phyloP scores from a whole-genome alignment of 148 eudicot species.

The Vaccinium vitisidaea region DNA sequence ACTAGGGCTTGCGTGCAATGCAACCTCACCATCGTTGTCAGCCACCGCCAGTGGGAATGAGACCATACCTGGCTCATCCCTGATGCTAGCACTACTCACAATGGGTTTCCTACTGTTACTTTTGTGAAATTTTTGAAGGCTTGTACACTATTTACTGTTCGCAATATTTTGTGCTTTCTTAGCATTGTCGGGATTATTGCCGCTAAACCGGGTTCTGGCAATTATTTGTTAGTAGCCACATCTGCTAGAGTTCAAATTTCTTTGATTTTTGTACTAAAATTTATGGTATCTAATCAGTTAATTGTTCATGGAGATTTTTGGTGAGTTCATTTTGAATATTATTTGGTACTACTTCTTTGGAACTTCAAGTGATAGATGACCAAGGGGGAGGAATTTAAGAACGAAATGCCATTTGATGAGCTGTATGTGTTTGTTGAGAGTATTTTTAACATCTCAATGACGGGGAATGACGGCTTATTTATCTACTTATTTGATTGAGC shows the following conservation, averaged over 20 bases:
- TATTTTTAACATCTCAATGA: background rate
- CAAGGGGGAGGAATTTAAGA: background rate
- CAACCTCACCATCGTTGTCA: constrained; percentile 14
- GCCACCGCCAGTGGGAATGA: background rate
- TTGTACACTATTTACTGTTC: background rate
- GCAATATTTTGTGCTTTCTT: background rate
- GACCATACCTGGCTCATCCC: background rate
- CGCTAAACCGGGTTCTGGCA: background rate
- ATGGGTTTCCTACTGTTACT: background rate
- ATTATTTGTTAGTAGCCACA: background rate
- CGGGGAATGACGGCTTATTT: background rate
- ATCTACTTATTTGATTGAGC: background rate
- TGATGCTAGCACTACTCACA: constrained; percentile 13
- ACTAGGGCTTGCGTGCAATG: constrained; percentile 39
- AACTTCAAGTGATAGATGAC: background rate
- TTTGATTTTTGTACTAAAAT: background rate
- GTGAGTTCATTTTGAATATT: background rate
- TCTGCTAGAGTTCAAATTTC: background rate
- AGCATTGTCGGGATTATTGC: background rate
- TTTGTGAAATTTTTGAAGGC: background rate
- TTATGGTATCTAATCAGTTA: background rate
- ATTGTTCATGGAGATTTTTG: background rate
- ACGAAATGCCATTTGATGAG: background rate
- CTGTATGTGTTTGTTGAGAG: background rate
- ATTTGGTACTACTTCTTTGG: background rate